phyloP scores from a whole-genome alignment of 2,329 filamentous ascomycete species.

The Gnomoniopsis smithogilvyi region DNA sequence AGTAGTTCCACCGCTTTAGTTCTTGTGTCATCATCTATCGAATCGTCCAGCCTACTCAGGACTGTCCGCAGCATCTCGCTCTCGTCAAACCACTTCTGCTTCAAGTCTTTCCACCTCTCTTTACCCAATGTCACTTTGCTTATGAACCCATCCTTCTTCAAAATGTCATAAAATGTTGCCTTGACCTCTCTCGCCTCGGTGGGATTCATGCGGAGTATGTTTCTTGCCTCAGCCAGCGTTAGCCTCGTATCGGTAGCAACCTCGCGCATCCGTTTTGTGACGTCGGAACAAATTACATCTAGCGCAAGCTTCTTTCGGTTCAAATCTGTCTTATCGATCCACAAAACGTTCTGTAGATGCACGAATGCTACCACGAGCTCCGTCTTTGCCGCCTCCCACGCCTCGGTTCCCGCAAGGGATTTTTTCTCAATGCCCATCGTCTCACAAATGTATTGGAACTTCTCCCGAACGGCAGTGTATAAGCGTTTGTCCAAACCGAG shows the following conservation, averaged over 20 bases:
- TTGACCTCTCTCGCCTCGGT: constrained; percentile 56
- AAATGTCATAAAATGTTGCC: constrained; percentile 61
- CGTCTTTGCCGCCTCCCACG: constrained; percentile 70
- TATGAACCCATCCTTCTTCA: constrained; percentile 64
- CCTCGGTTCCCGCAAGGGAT: constrained; percentile 67
- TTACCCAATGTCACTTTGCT: constrained; percentile 71
- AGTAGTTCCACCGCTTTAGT: constrained; percentile 70
- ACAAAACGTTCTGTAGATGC: constrained; percentile 62
- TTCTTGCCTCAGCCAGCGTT: constrained; percentile 73
- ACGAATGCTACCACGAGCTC: constrained; percentile 61
- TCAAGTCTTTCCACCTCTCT: constrained; percentile 69
- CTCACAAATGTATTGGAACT: constrained; percentile 69
- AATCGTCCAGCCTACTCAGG: constrained; percentile 50
- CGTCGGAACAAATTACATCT: constrained; percentile 77
- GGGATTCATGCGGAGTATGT: constrained; percentile 44
- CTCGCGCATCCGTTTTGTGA: constrained; percentile 74
- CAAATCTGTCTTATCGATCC: constrained; percentile 41
- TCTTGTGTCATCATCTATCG: constrained; percentile 53
- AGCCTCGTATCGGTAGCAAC: constrained; percentile 55
- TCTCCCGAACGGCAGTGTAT: constrained; percentile 63
- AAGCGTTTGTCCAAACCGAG: constrained; percentile 60
- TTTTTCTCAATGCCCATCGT: constrained; percentile 69
- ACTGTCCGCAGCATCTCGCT: constrained; percentile 54
- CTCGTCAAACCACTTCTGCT: constrained; percentile 62
- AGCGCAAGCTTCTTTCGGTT: constrained; percentile 66